Conservation (phyloP, 1,284 basidiomycete species). For the Papiliotrema terrestris region DNA sequence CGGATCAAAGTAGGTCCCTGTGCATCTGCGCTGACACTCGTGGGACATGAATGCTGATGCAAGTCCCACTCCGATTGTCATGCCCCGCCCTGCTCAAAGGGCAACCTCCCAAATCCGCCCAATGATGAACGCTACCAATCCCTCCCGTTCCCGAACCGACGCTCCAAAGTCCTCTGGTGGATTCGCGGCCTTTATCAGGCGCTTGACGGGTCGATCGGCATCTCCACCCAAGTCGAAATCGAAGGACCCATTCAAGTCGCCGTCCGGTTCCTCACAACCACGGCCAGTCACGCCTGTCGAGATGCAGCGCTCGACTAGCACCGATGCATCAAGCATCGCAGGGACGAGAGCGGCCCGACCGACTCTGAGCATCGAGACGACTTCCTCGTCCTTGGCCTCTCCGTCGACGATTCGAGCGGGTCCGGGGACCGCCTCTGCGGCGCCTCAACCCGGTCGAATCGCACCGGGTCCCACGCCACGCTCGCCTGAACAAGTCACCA, state of each 20-base stretch:
- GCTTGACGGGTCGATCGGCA: constrained; percentile 22
- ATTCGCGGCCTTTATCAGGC: constrained; percentile 31
- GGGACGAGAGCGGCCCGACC: not conserved
- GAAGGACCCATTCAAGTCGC: not conserved
- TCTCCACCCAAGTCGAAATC: constrained; percentile 3
- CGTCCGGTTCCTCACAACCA: not conserved
- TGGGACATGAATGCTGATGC: not conserved
- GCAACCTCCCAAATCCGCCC: not conserved
- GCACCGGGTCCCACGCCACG: not conserved
- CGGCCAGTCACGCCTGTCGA: not conserved
- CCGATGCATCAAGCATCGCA: not conserved
- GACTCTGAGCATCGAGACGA: not conserved
- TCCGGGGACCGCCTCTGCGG: not conserved
- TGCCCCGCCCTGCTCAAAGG: not conserved
- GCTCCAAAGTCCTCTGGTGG: constrained; percentile 10
- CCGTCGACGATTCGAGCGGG: not conserved
- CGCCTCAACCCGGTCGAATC: not conserved
- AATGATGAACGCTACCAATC: not conserved
- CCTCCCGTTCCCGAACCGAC: not conserved
- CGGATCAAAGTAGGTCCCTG: not conserved
- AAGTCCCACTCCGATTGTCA: not conserved
- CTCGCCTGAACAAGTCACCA: no score
- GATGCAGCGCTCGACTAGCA: constrained; percentile 52
- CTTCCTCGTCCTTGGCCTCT: not conserved
- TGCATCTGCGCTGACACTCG: not conserved